A percentile compares a stretch with the other conserved stretches of the same genome.
phyloP scores from a whole-genome alignment of 2,329 filamentous ascomycete genomes.

The Fusarium sp. region DNA sequence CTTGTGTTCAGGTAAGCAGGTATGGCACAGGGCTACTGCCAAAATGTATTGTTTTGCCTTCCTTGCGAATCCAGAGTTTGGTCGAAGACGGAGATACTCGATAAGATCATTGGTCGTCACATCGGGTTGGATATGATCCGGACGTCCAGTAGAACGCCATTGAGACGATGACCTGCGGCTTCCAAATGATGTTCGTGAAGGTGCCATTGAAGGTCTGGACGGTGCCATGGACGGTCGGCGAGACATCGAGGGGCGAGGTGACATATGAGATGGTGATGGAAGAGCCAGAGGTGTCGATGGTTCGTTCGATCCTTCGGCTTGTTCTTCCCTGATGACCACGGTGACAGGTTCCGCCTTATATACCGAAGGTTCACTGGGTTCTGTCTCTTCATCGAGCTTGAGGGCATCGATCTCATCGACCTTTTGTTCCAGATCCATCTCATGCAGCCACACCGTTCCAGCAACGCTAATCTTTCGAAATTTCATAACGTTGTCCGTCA shows the following conservation, averaged over 20 bases:
- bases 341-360: conserved; percentile 46
- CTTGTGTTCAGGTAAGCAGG: conserved; percentile 82
- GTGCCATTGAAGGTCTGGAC: conserved; percentile 45
- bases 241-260: conserved; percentile 39
- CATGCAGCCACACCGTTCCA: conserved; percentile 89
- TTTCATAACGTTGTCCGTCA: conserved; percentile 96
- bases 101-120: conserved; percentile 78
- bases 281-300: conserved; percentile 24
- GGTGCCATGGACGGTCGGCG: conserved; percentile 44
- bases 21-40: conserved; percentile 88
- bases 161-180: conserved; percentile 60
- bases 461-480: conserved; percentile 93
- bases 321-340: conserved; percentile 49
- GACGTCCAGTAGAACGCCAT: conserved; percentile 61
- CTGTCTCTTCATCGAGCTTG: conserved; percentile 35
- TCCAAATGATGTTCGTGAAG: conserved; percentile 46
- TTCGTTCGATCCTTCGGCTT: conserved; percentile 15
- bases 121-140: conserved; percentile 64
- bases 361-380: conserved; percentile 43
- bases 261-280: conserved; percentile 47
- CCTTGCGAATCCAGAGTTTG: conserved; percentile 79
- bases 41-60: conserved; percentile 87
- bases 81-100: conserved; percentile 79
- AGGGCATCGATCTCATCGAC: conserved; percentile 34
- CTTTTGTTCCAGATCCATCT: conserved; percentile 70